Base-by-base conservation (phyloP, 352 stramenopile species). In the Phytophthora boehmeriae region DNA sequence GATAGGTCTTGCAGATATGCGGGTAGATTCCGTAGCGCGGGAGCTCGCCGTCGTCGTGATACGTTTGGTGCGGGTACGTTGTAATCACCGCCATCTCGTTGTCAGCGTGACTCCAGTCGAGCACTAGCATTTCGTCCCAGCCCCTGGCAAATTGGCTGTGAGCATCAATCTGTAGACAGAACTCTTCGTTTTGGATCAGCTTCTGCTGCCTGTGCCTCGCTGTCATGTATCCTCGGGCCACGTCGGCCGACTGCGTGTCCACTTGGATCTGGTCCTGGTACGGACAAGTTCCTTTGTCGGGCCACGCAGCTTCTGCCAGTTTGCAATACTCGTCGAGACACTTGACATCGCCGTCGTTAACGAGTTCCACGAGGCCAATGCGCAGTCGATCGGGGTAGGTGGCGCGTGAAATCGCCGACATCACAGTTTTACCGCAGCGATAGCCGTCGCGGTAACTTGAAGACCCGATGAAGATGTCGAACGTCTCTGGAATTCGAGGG, bases 51-150 rank as follows among this genome's bases (percentile, higher is more conserved):
- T 86, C 83, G 42, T 74, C 61, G 38, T 75, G 61, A 63, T 90
- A 66, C 41, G 82, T 78, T 57, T 86, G 71, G 55, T 90, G 80
- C 50, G 88, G 35, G 51, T 89, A 90, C n/a, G 78, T 89, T 5
- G 78, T 71, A 23, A 90, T 64, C 47, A 90, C 68, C 9, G 81
- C 81, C 78, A 89, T 90, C 39, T 90, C 81, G 55, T 90, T 90
- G 47, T 73, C 66, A 11, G 83, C 58, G 9, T 68, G 71, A 53
- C 39, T 78, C 81, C 81, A 90, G 22, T 90, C 78, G 17, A 58
- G 52, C 10, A 90, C 13, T 1, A 90, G 42, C 50, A 79, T 67
- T 14, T 76, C 58, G 44, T 90, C 81, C 81, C 81, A 90, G 10
- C 63, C 54, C 55, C 86, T 88, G n/a, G 78, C 86, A 49, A 90